Percentiles rank a stretch among this genome's conserved stretches.
These are phyloP conservation scores for Urtica urens DNA, from an alignment of 306 rosid species.

Conservation along the genomic window DNA sequence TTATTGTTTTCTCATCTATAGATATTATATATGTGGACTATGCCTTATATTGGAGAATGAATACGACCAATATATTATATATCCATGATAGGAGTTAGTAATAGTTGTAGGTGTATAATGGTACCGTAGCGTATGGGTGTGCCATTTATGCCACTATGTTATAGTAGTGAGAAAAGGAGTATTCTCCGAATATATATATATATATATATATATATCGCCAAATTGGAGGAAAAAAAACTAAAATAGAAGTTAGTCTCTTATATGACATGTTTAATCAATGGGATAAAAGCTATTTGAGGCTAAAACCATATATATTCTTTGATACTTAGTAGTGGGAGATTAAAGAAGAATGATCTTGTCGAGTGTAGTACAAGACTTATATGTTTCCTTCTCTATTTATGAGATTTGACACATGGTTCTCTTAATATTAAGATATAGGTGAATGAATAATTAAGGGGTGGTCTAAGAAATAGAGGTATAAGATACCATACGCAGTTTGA, in stretches of 20 bases:
- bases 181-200: background rate
- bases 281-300: background rate
- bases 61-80: too few relatives aligned
- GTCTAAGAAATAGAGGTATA: constrained; percentile 10
- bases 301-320: constrained; percentile 3
- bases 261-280: background rate
- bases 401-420: constrained; percentile 43
- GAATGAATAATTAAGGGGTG: constrained; percentile 4
- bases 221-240: background rate
- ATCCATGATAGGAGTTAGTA: too few relatives aligned
- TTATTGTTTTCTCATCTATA: too few relatives aligned
- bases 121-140: background rate
- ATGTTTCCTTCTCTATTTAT: constrained; percentile 6
- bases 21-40: too few relatives aligned
- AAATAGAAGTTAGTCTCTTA: background rate
- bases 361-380: constrained; percentile 1
- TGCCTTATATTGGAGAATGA: too few relatives aligned
- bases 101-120: too few relatives aligned
- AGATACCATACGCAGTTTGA: constrained; percentile 23
- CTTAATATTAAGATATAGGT: background rate
- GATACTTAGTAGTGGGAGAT: background rate
- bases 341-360: constrained; percentile 2
- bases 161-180: background rate
- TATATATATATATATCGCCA: too few relatives aligned
- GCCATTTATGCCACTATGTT: background rate